A percentile compares a stretch with the other conserved stretches of the same genome.
Evolutionary conservation across 148 eudicot genomes (phyloP).

Genomic region (Spergularia marina): DNA sequence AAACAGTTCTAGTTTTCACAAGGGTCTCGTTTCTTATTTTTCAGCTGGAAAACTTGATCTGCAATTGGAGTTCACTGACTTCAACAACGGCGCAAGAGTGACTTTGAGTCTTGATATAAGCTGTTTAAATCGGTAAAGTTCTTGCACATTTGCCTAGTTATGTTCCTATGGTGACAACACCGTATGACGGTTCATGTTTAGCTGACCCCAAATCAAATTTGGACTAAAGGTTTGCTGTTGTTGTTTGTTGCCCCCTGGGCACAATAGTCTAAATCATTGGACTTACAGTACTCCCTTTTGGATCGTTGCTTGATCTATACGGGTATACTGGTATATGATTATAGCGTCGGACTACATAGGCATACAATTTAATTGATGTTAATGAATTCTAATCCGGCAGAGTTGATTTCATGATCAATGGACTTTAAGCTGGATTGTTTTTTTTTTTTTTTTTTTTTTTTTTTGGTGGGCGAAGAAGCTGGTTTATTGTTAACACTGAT

Average conservation of each 20-base stretch:
- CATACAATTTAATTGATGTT: neutral
- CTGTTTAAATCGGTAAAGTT: conserved; percentile 63
- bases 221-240: no score
- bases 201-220: no score
- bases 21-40: conserved; percentile 22
- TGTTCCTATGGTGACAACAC: no score
- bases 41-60: conserved; percentile 75
- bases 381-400: no score
- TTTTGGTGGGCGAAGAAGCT: neutral
- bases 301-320: conserved; percentile 1
- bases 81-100: conserved; percentile 50
- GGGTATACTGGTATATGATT: neutral
- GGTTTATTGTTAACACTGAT: neutral
- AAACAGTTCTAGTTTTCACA: neutral
- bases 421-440: neutral
- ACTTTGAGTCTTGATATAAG: conserved; percentile 55
- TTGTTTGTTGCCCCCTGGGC: neutral
- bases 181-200: no score
- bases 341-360: neutral
- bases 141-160: neutral
- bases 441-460: no score
- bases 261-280: neutral
- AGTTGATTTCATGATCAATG: neutral
- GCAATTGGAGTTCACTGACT: conserved; percentile 51
- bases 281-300: conserved; percentile 1